Base-by-base conservation (phyloP, 352 stramenopile species). In the Globisporangium recalcitrans region DNA sequence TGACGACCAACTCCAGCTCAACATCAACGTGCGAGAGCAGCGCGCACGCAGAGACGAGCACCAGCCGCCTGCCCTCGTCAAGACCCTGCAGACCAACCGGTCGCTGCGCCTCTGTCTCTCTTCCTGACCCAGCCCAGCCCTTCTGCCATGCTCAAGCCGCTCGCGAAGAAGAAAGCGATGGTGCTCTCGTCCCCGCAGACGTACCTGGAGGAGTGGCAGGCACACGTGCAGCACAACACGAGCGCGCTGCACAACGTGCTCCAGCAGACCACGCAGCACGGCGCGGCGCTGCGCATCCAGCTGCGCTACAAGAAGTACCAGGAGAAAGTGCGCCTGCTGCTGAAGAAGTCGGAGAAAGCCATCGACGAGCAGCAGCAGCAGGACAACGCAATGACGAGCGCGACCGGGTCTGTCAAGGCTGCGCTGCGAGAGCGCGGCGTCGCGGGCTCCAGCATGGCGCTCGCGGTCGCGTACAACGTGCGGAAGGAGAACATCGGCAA, bases 241-340 rank as follows among this genome's bases (percentile, higher is more conserved):
- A 52, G 31, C 31, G 58, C 61, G 31, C 52, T 67, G 7, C 46
- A 60, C 32, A 76, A 36, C 36, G 68, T 67, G 14, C 56, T 74
- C 29, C 71, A 78, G 22, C 68, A 82, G 9, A 71, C 80, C 34
- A 68, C 77, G 49, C 69, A 67, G 38, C 71, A 82, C 49, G 66
- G 65, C 11, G 71, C 78, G 24, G 80, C 82, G 24, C 42, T 82
- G 67, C 73, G 83, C 27, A 86, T 93, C 62, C 83, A 91, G 64
- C 54, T 85, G 63, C 80, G 79, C 42, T 93, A 93, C 68, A 79
- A 82, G 48, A 77, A 80, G 52, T 88, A 90, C 71, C 78, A 88
- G 57, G 69, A 85, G 11, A 88, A 88, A 60, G 72, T 87, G 62
- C 77, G 80, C 31, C 31, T 69, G 40, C 62, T 89, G 24, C 68